These are phyloP conservation scores for Carallia pectinifolia DNA, from an alignment of 345 rosid genomes.

Conservation along the genomic window DNA sequence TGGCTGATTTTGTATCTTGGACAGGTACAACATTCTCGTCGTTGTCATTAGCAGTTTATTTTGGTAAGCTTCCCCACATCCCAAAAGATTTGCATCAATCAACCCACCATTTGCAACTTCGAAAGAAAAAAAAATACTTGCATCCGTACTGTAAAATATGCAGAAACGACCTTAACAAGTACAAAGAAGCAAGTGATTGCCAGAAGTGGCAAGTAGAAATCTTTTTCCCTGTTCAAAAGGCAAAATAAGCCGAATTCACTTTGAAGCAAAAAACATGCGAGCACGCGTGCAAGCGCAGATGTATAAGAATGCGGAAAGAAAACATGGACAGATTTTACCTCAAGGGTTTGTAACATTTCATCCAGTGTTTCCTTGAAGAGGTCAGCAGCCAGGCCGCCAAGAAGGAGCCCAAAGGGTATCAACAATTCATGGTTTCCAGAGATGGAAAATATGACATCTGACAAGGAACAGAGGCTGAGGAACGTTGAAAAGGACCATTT, in stretches of 20 bases:
- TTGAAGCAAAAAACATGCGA: too few species aligned
- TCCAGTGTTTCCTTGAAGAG: conserved; percentile 35
- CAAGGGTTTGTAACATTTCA: conserved; percentile 20
- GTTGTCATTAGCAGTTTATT: conserved; percentile 1
- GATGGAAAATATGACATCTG: conserved; percentile 42
- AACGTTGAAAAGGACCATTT: conserved; percentile 36
- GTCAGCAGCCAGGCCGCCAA: conserved; percentile 40
- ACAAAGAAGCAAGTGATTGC: conserved; percentile 35
- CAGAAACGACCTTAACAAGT: conserved; percentile 35
- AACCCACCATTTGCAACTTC: conserved; percentile 50
- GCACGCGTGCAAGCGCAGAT: too few species aligned
- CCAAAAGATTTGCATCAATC: conserved; percentile 46
- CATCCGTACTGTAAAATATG: conserved; percentile 16
- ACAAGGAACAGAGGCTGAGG: conserved; percentile 23
- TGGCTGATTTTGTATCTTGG: conserved; percentile 9
- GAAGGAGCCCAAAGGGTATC: conserved; percentile 47
- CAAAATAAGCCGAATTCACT: not conserved
- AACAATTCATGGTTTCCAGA: conserved; percentile 36
- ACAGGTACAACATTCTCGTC: not conserved
- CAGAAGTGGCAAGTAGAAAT: conserved; percentile 18
- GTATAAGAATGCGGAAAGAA: not conserved
- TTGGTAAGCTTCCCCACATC: conserved; percentile 34
- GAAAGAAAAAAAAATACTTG: conserved; percentile 32
- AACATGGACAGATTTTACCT: conserved; percentile 29
- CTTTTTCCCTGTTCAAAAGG: conserved; percentile 27